Base-by-base conservation (phyloP, 2,329 filamentous ascomycete species). In the Nigrospora sphaerica region DNA sequence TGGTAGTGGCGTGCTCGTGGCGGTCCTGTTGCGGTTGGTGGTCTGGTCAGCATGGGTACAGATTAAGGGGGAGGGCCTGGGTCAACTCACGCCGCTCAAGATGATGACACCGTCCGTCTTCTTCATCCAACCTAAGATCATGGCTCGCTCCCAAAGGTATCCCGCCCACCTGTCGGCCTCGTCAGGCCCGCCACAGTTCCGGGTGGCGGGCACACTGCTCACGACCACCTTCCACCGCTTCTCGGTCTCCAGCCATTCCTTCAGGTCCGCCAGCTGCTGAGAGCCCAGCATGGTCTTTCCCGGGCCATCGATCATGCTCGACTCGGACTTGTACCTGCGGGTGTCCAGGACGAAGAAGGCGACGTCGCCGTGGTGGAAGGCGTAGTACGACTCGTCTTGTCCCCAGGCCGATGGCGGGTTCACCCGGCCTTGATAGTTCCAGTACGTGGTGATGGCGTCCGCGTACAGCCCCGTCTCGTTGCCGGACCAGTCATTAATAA, bases 321-420 rank as follows among this genome's bases (percentile, higher is more conserved):
- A 58, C 43, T 65, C 66, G 14, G 69, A 73, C 4, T 74, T 66
- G 7, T 77, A 79, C 33, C 80, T 75, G 16, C 83, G 74, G 1
- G 82, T 85, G 55, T 87, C 83, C 23, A 85, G 67, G 58, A 86
- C 73, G 68, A 86, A 87, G 66, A 86, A 85, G 1, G 81, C 80
- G 12, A 54, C 32, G 1, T 82, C 81, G 0, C 83, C 83, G 52
- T 83, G 75, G 4, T 72, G 74, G 62, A 86, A 86, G 6, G 71
- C 72, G 61, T 83, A 86, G 59, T 84, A 85, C 0, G 80, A 83
- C 11, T 75, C 74, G 23, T 75, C 75, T 4, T 6, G 14, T 1
- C 43, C 51, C 17, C 43, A 52, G 56, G 56, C 14, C 58, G 63
- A 39, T 35, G 82, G 78, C 3, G 83, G 83, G 55, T 87, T 87